Evolutionary conservation across 495 filamentous ascomycete species (phyloP).

Genomic region (Aspergillus avenaceus): DNA sequence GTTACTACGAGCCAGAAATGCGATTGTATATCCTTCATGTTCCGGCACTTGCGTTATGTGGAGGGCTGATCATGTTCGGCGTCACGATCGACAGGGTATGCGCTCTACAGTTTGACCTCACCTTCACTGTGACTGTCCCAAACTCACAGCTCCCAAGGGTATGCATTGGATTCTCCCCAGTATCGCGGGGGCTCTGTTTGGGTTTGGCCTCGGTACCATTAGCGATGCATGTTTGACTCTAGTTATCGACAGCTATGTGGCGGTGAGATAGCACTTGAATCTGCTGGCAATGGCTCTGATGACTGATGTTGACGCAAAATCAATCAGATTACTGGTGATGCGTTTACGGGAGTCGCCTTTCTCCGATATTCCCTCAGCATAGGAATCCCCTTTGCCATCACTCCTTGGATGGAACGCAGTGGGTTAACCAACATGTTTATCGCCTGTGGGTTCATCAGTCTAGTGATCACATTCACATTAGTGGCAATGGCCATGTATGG

Average conservation of each 20-base stretch:
- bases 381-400: slow-evolving; percentile 31
- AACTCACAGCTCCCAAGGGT: slow-evolving; percentile 14
- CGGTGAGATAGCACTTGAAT: slow-evolving; percentile 13
- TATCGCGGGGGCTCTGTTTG: slow-evolving; percentile 30
- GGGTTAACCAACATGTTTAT: slow-evolving; percentile 33
- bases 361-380: slow-evolving; percentile 30
- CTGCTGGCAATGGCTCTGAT: not conserved
- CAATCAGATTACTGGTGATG: slow-evolving; percentile 32
- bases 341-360: slow-evolving; percentile 32
- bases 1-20: slow-evolving; percentile 43
- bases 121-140: not conserved
- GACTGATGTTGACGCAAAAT: not conserved
- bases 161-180: slow-evolving; percentile 36
- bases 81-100: slow-evolving; percentile 24
- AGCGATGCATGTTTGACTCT: slow-evolving; percentile 30
- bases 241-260: slow-evolving; percentile 33
- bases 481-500: slow-evolving; percentile 28
- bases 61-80: slow-evolving; percentile 37
- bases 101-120: not conserved
- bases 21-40: slow-evolving; percentile 34
- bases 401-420: slow-evolving; percentile 25
- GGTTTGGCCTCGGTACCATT: slow-evolving; percentile 31
- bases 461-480: slow-evolving; percentile 16
- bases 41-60: slow-evolving; percentile 23
- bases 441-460: slow-evolving; percentile 26